Evolutionary conservation across 2,329 filamentous ascomycete species (phyloP).

Genomic region (Cryphonectria japonica): DNA sequence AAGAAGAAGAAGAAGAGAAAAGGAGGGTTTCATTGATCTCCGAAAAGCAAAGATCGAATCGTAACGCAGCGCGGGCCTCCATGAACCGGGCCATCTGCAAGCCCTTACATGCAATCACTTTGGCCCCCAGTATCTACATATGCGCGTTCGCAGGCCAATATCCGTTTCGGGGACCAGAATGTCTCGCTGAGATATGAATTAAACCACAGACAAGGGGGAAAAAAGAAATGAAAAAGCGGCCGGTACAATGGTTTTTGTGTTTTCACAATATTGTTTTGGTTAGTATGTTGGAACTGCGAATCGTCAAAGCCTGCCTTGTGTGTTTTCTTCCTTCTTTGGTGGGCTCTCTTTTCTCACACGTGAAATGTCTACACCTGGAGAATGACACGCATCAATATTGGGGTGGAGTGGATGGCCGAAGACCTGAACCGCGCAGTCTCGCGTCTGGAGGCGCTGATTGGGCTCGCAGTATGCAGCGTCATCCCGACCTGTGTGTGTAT

Average conservation of each 20-base stretch:
- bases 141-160: background rate
- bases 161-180: background rate
- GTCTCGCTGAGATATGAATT: background rate
- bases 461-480: constrained; percentile 13
- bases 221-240: background rate
- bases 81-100: background rate
- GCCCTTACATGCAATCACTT: constrained; percentile 1
- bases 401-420: background rate
- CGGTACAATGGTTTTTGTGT: background rate
- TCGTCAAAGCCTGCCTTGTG: background rate
- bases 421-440: constrained; percentile 12
- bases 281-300: background rate
- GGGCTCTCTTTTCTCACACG: background rate
- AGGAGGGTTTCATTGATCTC: constrained; percentile 1
- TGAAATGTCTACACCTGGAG: background rate
- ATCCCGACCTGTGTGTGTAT: constrained; percentile 11
- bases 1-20: background rate
- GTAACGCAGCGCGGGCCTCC: background rate
- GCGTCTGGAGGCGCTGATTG: constrained; percentile 27
- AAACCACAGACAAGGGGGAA: background rate
- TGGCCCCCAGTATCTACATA: background rate
- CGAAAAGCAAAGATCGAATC: background rate
- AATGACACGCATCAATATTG: background rate
- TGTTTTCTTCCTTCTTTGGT: background rate
- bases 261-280: background rate